These are phyloP conservation scores for Colletotrichum lindemuthianum DNA, from an alignment of 2,329 filamentous ascomycete species.

Conservation along the genomic window DNA sequence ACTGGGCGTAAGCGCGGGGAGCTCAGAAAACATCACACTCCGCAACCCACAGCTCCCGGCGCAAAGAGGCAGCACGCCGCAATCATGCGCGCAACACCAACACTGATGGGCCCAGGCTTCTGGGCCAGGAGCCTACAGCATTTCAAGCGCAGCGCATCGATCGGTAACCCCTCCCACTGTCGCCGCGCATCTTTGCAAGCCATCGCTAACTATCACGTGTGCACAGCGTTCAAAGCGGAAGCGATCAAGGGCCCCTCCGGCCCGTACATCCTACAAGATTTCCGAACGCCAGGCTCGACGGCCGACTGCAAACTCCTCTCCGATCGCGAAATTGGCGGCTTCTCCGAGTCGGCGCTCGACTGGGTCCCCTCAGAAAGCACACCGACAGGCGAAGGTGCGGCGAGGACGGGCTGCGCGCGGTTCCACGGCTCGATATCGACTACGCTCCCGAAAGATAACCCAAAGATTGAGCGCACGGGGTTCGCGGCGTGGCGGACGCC, in stretches of 20 bases:
- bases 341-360: conserved; percentile 78
- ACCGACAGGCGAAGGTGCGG: not conserved
- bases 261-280: conserved; percentile 73
- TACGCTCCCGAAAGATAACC: conserved; percentile 78
- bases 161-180: conserved; percentile 53
- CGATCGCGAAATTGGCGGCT: conserved; percentile 87
- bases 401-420: conserved; percentile 66
- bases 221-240: conserved; percentile 73
- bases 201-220: not conserved
- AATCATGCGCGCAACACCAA: conserved; percentile 60
- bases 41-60: not conserved
- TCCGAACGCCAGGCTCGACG: conserved; percentile 61
- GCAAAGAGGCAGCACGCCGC: not conserved
- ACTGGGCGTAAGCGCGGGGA: no score
- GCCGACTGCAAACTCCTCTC: conserved; percentile 79
- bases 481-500: conserved; percentile 92
- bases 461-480: conserved; percentile 80
- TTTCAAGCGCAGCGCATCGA: conserved; percentile 64
- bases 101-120: conserved; percentile 62
- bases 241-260: conserved; percentile 72
- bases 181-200: not conserved
- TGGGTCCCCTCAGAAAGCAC: conserved; percentile 54
- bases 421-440: conserved; percentile 93
- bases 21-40: not conserved
- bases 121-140: conserved; percentile 68